These are phyloP conservation scores for Apiospora aurea DNA, from an alignment of 2,329 filamentous ascomycete species.

Conservation along the genomic window DNA sequence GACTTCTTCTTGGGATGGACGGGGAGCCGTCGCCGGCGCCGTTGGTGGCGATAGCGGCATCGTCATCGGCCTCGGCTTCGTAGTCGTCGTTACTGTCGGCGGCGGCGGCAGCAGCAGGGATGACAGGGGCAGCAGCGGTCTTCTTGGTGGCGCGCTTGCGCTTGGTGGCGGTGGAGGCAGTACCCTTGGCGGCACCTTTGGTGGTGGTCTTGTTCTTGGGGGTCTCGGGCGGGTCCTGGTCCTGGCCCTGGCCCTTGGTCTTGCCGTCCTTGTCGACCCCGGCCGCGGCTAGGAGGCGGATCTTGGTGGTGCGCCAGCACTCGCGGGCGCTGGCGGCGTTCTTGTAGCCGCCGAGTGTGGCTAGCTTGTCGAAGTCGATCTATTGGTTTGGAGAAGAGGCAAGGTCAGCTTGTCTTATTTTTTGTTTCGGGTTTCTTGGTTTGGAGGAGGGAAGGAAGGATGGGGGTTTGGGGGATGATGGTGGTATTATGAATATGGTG, in stretches of 20 bases:
- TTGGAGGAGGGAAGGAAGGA: not conserved
- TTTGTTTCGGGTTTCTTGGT: not conserved
- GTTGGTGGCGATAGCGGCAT: not conserved
- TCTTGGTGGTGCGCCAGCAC: constrained; percentile 13
- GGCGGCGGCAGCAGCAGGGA: not conserved
- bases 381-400: not conserved
- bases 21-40: not conserved
- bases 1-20: not conserved
- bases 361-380: constrained; percentile 10
- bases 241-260: not conserved
- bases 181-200: not conserved
- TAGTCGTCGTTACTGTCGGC: not conserved
- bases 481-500: too few relatives aligned
- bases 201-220: not conserved
- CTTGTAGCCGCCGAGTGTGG: constrained; percentile 2
- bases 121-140: not conserved
- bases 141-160: not conserved
- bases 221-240: not conserved
- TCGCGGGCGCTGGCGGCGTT: constrained; percentile 9
- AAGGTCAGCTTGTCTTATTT: not conserved
- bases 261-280: constrained; percentile 10
- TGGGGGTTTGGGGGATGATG: too few relatives aligned
- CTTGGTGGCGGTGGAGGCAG: not conserved
- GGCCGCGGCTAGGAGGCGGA: constrained; percentile 5
- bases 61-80: not conserved